Conservation (phyloP, 768 basidiomycete genomes). For the Suillus hirtellus region DNA sequence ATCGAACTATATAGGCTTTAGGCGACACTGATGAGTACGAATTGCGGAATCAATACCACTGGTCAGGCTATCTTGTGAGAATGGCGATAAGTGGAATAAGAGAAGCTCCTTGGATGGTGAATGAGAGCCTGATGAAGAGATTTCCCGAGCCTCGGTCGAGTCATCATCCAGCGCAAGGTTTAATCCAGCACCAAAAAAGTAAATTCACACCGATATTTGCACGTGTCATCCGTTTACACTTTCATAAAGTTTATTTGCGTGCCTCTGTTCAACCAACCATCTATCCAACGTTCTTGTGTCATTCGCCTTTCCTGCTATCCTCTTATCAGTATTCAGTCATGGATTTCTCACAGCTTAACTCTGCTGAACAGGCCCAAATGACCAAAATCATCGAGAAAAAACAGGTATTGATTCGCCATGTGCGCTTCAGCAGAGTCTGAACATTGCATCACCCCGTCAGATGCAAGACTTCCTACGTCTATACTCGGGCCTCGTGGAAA, state of each 20-base stretch:
- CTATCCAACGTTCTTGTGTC: constrained; percentile 12
- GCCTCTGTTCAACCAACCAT: constrained; percentile 15
- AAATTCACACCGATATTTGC: constrained; percentile 5
- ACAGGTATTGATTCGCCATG: constrained; percentile 58
- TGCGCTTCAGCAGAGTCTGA: constrained; percentile 4
- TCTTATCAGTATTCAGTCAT: constrained; percentile 40
- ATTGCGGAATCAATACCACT: constrained; percentile 17
- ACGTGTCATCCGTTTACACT: constrained; percentile 8
- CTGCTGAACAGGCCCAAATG: constrained; percentile 96
- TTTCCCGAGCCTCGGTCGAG: constrained; percentile 3
- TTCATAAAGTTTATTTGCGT: constrained; percentile 11
- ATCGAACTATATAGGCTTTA: constrained; percentile 18
- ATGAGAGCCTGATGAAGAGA: constrained; percentile 9
- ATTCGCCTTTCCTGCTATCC: constrained; percentile 5
- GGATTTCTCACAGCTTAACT: constrained; percentile 91
- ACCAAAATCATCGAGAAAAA: constrained; percentile 93
- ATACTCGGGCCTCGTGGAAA: constrained; percentile 92
- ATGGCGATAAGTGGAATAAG: constrained; percentile 4
- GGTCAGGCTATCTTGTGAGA: constrained; percentile 14
- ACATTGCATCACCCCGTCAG: constrained; percentile 40
- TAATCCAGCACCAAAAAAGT: constrained; percentile 3
- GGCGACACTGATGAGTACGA: not conserved
- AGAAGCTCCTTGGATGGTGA: constrained; percentile 9
- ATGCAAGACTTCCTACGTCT: constrained; percentile 98
- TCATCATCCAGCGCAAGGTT: constrained; percentile 4